Base-by-base conservation (phyloP, 2,329 filamentous ascomycete genomes). In the Xylaria sp. region DNA sequence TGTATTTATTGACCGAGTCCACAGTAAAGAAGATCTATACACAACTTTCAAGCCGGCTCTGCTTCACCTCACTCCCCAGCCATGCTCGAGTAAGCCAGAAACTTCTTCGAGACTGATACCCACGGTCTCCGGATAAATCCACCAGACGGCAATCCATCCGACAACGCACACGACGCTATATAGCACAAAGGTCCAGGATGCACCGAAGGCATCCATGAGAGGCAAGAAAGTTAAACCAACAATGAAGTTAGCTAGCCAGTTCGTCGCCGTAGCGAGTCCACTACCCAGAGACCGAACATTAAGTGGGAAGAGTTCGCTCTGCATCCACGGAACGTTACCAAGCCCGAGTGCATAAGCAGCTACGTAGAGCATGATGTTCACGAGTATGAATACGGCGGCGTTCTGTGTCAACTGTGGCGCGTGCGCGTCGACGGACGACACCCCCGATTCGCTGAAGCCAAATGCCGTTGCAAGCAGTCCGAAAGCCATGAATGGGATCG, bases 271-370 rank as follows among this genome's bases (percentile, higher is more conserved):
- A 1, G 91, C 87, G 5, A 93, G 79, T 0, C 90, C 90, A 66
- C 90, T 92, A 32, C 92, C 93, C 1, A 93, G 80, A 4, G 90
- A 90, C 58, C 92, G 89, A 54, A 94, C 92, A 35, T 86, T 85
- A 57, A 94, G 84, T 0, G 94, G 92, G 77, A 98, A 98, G 37
- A 97, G 87, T 82, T 98, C 95, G 74, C 91, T 93, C 82, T 97
- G 94, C 86, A 97, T 95, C 95, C 95, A 98, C 0, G 95, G 94
- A 2, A 98, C 93, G 75, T 94, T 97, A 9, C 95, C 95, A 1
- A 98, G 85, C 2, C 95, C 95, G 1, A 94, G 84, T 0, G 95
- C 95, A 78, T 97, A 98, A 0, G 91, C 86, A 9, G 93, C 91
- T 1, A 97, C 94, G 79, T 97, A 98, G 8, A 93, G 74, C 79